Percentiles rank a stretch among this genome's conserved stretches.
These are phyloP conservation scores for Xylaria venustula DNA, from an alignment of 495 filamentous ascomycete species.

Conservation along the genomic window DNA sequence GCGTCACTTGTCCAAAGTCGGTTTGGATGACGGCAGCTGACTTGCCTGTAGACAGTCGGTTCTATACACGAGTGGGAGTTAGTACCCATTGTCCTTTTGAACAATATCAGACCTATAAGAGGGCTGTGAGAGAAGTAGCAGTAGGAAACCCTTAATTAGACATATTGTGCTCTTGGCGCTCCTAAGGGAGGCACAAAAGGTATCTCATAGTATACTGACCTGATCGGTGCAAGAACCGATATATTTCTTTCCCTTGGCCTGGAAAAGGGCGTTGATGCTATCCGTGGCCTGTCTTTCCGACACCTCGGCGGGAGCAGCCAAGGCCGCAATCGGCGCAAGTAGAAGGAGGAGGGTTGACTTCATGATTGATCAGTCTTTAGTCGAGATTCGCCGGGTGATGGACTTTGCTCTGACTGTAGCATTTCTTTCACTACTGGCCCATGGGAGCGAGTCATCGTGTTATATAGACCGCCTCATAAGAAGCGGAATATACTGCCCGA, in stretches of 20 bases:
- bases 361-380: conserved; percentile 30
- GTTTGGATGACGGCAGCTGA: conserved; percentile 56
- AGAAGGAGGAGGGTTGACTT: conserved; percentile 39
- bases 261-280: conserved; percentile 55
- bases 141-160: too few relatives aligned
- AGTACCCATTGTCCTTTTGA: too few relatives aligned
- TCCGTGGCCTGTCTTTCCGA: conserved; percentile 38
- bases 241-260: conserved; percentile 61
- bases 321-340: conserved; percentile 33
- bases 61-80: conserved; percentile 3
- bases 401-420: too few relatives aligned
- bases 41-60: conserved; percentile 47
- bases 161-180: too few relatives aligned
- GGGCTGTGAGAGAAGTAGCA: too few relatives aligned
- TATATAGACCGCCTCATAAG: neutral
- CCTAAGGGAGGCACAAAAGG: too few relatives aligned
- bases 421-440: neutral
- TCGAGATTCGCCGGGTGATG: neutral
- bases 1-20: conserved; percentile 63
- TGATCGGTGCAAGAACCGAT: conserved; percentile 58
- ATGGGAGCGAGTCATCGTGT: neutral
- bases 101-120: too few relatives aligned
- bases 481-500: conserved; percentile 10
- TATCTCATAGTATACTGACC: too few relatives aligned
- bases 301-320: conserved; percentile 31